Evolutionary conservation across 2,329 filamentous ascomycete species (phyloP), one percentile per base, ranked within the genome.

Genomic region (Eutypa lata): DNA sequence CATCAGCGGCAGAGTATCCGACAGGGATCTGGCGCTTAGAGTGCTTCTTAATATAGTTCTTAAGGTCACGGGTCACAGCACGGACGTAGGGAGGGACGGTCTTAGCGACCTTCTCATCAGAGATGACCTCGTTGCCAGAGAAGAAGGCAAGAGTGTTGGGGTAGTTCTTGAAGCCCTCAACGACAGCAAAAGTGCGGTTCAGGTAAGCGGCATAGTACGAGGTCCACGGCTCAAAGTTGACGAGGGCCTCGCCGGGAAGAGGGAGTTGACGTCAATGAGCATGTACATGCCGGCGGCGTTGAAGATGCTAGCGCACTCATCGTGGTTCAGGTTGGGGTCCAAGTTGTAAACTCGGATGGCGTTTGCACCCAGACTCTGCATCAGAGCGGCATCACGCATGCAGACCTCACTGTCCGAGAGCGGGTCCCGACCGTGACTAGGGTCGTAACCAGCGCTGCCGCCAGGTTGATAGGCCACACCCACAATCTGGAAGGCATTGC

Each of bases 1-100:
- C 89, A 68, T 92, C 89, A 47, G 89, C 89, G 54, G 89, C 89
- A 7, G 88, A 91, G 78, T 92, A 92, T 44, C 89, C 89, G 53
- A 91, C 87, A 21, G 89, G 88, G 59, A 92, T 88, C 55, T 73
- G 62, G 61, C 89, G 87, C 66, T 83, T 78, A 55, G 81, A 75
- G 66, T 88, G 83, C 66, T 84, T 86, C 72, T 84, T 82, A 73
- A 91, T 86, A 76, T 92, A 92, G 68, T 86, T 87, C 78, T 90
- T 91, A 69, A 92, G 78, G 71, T 92, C 89, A 65, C 89, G 86
- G 46, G 87, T 91, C 57, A 90, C 83, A 57, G 89, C 89, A 71
- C 84, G 80, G 60, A 87, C 76, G 69, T 90, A 92, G n/a, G 84
- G 86, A 42, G 88, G 87, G 33, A 83, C 84, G 50, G 70, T 71